A percentile compares a stretch with the other conserved stretches of the same genome.
phyloP scores from a whole-genome alignment of 78 protist genomes.

The Tieghemostelium lacteum region DNA sequence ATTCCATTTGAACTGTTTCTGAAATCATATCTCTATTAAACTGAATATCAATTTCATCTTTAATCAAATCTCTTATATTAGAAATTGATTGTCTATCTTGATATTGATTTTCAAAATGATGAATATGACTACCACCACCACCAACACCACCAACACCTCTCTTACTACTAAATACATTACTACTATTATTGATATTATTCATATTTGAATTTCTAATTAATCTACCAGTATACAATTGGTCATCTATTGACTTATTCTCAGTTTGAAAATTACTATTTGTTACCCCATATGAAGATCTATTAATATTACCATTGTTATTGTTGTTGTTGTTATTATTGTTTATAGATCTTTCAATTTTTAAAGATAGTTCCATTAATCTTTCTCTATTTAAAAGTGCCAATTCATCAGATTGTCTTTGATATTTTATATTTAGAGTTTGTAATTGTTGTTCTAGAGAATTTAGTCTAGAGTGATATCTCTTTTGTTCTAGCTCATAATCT shows the following conservation, averaged over 20 bases:
- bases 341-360: background rate
- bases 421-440: background rate
- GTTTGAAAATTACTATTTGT: background rate
- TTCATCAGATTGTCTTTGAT: background rate
- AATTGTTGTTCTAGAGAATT: background rate
- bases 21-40: background rate
- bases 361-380: background rate
- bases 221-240: background rate
- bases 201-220: background rate
- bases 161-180: background rate
- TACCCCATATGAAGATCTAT: no score
- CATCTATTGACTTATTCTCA: background rate
- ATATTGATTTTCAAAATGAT: no score
- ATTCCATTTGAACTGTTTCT: background rate
- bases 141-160: no score
- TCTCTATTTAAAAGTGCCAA: background rate
- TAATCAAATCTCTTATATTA: background rate
- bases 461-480: background rate
- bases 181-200: background rate
- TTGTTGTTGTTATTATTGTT: no score
- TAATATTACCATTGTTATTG: no score
- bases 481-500: background rate
- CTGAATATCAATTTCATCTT: background rate
- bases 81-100: background rate
- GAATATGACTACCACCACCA: no score